Evolutionary conservation across 176 grass and related monocot genomes (phyloP), one percentile per base, ranked within the genome.

Genomic region (Alloteropsis semialata): DNA sequence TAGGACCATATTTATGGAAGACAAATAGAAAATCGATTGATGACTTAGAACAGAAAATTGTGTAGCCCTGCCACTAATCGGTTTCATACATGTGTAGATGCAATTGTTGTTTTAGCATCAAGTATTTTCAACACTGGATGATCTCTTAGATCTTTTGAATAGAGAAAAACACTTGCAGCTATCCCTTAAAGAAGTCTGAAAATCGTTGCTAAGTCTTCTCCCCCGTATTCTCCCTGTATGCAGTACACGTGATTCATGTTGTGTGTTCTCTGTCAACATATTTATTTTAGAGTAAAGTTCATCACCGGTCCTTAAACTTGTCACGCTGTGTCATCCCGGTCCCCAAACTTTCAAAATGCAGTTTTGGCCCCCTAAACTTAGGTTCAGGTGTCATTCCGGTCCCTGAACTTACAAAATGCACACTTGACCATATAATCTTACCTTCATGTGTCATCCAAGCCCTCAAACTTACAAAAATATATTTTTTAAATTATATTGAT

Each of bases 1-100:
- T 77, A 77, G 53, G 32, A 55, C 15, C 42, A 76, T 15, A 63
- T 81, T 81, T 28, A 73, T 55, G 30, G 45, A 56, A 41, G 78
- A 39, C 74, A 65, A 61, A 45, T 64, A 78, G 59, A 45, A 41
- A 66, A 49, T 56, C 30, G 22, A 41, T 45, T 82, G 72, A 61
- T 81, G 37, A 65, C 72, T 78, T 74, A 79, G 32, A 59, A 43
- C 5, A 67, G 14, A 3, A 55, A 38, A 36, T 70, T 48, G 81
- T 65, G 83, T 74, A 81, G 62, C 38, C 63, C 53, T 53, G 22
- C 1, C 15, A 27, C 63, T 70, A 14, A 33, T 84, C 22, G 75
- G 84, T 84, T 76, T 36, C 44, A n/a, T 62, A 54, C 22, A 64
- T 24, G 3, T 29, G 16, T 55, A 77, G 36, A 36, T 28, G 25